These are phyloP conservation scores for Megacollybia marginata DNA, from an alignment of 768 basidiomycete species.

Conservation along the genomic window DNA sequence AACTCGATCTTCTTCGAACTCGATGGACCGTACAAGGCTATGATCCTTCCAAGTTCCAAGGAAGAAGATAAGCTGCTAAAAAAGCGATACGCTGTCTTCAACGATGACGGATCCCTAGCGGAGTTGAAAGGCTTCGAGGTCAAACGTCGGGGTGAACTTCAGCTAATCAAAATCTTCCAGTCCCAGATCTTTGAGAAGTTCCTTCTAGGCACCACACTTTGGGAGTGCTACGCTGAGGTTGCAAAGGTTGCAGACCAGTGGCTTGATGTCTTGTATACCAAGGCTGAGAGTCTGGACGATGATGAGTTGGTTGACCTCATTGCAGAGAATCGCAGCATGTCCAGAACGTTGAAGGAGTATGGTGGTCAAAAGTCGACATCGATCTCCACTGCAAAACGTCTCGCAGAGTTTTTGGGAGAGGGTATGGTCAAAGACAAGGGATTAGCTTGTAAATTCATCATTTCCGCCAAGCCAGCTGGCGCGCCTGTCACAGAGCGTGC, in stretches of 20 bases:
- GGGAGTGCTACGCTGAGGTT: constrained; percentile 93
- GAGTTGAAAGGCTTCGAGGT: constrained; percentile 99
- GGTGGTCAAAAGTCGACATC: constrained; percentile 96
- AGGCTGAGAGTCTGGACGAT: constrained; percentile 77
- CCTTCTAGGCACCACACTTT: constrained; percentile 83
- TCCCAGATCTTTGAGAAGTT: constrained; percentile 98
- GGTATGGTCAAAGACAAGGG: constrained; percentile 99
- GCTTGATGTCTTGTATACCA: constrained; percentile 91
- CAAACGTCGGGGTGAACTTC: constrained; percentile 93
- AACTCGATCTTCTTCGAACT: constrained; percentile 99
- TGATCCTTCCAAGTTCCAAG: constrained; percentile 98
- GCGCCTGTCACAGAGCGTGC: constrained; percentile 97
- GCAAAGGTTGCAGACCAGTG: constrained; percentile 93
- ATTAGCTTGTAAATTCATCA: constrained; percentile 97
- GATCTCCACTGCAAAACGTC: constrained; percentile 89
- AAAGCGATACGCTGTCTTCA: constrained; percentile 98
- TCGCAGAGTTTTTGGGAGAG: constrained; percentile 95
- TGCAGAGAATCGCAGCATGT: constrained; percentile 98
- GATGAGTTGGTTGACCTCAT: constrained; percentile 96
- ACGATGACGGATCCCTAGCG: constrained; percentile 94
- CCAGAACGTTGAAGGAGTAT: constrained; percentile 93
- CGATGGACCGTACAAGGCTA: constrained; percentile 96
- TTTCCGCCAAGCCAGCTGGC: constrained; percentile 86
- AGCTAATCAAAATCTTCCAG: constrained; percentile 99
- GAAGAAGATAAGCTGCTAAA: constrained; percentile 98